A percentile compares a stretch with the other conserved stretches of the same genome.
phyloP scores from a whole-genome alignment of 2,329 filamentous ascomycete genomes.

The Penicillium verrucosum region DNA sequence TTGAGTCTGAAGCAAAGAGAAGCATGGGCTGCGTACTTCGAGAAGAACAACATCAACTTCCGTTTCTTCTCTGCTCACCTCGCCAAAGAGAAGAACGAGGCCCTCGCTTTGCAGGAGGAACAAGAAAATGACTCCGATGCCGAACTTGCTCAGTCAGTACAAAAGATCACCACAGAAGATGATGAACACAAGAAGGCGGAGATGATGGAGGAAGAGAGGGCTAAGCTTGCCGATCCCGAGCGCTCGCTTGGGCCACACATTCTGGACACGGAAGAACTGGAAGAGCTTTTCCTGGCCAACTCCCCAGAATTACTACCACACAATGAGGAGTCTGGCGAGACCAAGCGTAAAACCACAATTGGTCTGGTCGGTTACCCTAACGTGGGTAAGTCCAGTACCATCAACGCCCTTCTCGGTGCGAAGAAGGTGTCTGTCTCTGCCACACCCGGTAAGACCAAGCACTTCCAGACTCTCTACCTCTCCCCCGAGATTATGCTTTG shows the following conservation, averaged over 20 bases:
- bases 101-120: constrained; percentile 53
- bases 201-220: constrained; percentile 15
- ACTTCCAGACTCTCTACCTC: constrained; percentile 97
- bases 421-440: constrained; percentile 98
- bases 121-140: constrained; percentile 31
- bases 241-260: constrained; percentile 64
- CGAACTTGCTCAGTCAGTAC: constrained; percentile 48
- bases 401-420: constrained; percentile 96
- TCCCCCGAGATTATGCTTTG: constrained; percentile 86
- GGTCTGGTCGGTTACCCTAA: constrained; percentile 97
- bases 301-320: constrained; percentile 53
- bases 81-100: constrained; percentile 84
- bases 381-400: constrained; percentile 97
- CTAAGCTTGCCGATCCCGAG: constrained; percentile 23
- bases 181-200: constrained; percentile 28
- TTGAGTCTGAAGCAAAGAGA: constrained; percentile 82
- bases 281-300: constrained; percentile 79
- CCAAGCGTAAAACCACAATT: constrained; percentile 71
- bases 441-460: constrained; percentile 97
- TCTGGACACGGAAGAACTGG: constrained; percentile 86
- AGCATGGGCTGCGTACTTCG: constrained; percentile 84
- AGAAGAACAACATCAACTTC: constrained; percentile 76
- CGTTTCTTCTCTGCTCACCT: constrained; percentile 94
- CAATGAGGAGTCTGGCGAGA: constrained; percentile 46
- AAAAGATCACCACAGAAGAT: constrained; percentile 41